phyloP scores from a whole-genome alignment of 1,139 yeast genomes.

The Yamadazyma atmosphaerica region DNA sequence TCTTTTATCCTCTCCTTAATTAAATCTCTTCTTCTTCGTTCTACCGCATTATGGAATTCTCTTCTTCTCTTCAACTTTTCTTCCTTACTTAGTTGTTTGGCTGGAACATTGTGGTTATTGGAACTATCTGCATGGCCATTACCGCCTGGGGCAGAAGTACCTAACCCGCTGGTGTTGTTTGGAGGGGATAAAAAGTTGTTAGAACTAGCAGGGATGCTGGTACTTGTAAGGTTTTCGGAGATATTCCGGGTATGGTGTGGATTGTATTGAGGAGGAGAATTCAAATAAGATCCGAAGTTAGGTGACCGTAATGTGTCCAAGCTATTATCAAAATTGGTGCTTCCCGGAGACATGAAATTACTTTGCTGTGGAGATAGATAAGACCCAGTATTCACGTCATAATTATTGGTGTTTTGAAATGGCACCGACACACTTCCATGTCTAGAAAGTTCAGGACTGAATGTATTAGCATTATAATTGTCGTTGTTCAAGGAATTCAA shows the following conservation, averaged over 20 bases:
- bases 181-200: slow-evolving; percentile 29
- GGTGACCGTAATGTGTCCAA: slow-evolving; percentile 35
- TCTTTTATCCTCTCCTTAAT: slow-evolving; percentile 77
- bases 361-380: slow-evolving; percentile 29
- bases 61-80: slow-evolving; percentile 68
- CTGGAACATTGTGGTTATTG: slow-evolving; percentile 19
- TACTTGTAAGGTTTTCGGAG: slow-evolving; percentile 16
- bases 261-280: slow-evolving; percentile 35
- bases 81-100: slow-evolving; percentile 60
- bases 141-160: slow-evolving; percentile 28
- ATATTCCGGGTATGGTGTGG: slow-evolving; percentile 8
- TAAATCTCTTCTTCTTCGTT: slow-evolving; percentile 73
- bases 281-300: slow-evolving; percentile 30
- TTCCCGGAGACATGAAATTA: slow-evolving; percentile 24
- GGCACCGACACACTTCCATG: slow-evolving; percentile 36
- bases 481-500: slow-evolving; percentile 6
- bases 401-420: slow-evolving; percentile 16
- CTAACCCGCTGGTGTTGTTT: slow-evolving; percentile 16
- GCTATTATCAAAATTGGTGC: slow-evolving; percentile 22
- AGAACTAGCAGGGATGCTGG: slow-evolving; percentile 26
- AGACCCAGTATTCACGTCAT: slow-evolving; percentile 22
- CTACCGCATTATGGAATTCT: slow-evolving; percentile 82
- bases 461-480: slow-evolving; percentile 14
- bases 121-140: slow-evolving; percentile 7
- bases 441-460: slow-evolving; percentile 34